Evolutionary conservation across 495 filamentous ascomycete genomes (phyloP).

Genomic region (Daldinia vernicosa): DNA sequence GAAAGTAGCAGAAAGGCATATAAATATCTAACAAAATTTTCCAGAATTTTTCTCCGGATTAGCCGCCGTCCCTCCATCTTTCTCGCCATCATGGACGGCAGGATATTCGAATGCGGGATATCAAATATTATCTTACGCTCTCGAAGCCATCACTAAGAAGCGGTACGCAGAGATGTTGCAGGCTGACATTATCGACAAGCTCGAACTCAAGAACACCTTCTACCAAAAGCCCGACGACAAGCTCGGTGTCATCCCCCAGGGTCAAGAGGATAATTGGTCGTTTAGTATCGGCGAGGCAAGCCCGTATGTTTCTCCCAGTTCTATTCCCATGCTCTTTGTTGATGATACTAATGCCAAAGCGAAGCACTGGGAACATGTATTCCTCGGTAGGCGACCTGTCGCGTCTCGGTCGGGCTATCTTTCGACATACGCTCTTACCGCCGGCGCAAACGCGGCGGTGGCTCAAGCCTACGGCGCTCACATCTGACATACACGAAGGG

Average conservation of each 20-base stretch:
- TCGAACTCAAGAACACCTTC: constrained; percentile 56
- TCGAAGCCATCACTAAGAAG: constrained; percentile 63
- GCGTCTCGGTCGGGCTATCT: constrained; percentile 63
- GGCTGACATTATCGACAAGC: constrained; percentile 54
- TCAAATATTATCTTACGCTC: constrained; percentile 61
- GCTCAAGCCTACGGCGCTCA: constrained; percentile 64
- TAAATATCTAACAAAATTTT: constrained; percentile 5
- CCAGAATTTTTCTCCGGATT: constrained; percentile 65
- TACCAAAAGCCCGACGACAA: constrained; percentile 44
- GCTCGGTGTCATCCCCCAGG: constrained; percentile 49
- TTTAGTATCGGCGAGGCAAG: constrained; percentile 54
- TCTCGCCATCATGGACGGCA: constrained; percentile 57
- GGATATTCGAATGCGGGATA: constrained; percentile 67
- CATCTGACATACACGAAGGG: constrained; percentile 55
- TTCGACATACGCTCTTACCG: constrained; percentile 58
- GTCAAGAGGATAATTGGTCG: constrained; percentile 42
- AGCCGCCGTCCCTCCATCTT: constrained; percentile 57
- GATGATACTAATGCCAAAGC: neutral
- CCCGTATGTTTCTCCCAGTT: constrained; percentile 41
- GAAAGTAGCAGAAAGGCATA: neutral
- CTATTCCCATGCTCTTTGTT: neutral
- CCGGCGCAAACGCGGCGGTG: constrained; percentile 60
- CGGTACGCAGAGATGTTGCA: constrained; percentile 56
- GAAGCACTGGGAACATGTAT: constrained; percentile 67
- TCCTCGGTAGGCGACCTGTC: constrained; percentile 62